Evolutionary conservation across 2,329 filamentous ascomycete species (phyloP).

Genomic region (Zasmidium angulare): DNA sequence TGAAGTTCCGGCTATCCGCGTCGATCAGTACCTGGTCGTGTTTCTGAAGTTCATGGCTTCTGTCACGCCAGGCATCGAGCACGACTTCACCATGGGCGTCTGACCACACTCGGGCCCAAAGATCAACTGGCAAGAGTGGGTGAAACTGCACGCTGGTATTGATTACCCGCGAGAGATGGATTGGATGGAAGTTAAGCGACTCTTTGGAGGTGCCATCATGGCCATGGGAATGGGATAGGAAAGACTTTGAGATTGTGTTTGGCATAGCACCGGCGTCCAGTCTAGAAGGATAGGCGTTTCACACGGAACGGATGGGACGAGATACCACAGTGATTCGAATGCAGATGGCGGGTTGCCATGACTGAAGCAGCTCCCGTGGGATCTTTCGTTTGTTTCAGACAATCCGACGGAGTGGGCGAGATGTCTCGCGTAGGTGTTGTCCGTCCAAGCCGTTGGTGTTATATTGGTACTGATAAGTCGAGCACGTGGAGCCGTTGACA

Average conservation of each 20-base stretch:
- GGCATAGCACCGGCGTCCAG: conserved; percentile 9
- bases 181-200: conserved; percentile 31
- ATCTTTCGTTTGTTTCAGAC: neutral
- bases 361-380: neutral
- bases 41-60: conserved; percentile 74
- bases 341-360: neutral
- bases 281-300: conserved; percentile 5
- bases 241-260: conserved; percentile 4
- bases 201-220: conserved; percentile 33
- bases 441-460: neutral
- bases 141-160: conserved; percentile 26
- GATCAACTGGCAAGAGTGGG: conserved; percentile 21
- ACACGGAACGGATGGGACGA: neutral
- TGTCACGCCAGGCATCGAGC: conserved; percentile 94
- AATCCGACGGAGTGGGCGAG: no score
- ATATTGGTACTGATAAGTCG: neutral
- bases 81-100: conserved; percentile 96
- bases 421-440: no score
- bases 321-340: conserved; percentile 1
- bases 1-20: conserved; percentile 76
- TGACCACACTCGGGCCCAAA: conserved; percentile 45
- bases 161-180: conserved; percentile 31
- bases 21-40: conserved; percentile 86
- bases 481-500: neutral
- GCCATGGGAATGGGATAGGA: conserved; percentile 28